These are phyloP conservation scores for Rhazya stricta DNA, from an alignment of 257 asterid genomes.

Conservation along the genomic window DNA sequence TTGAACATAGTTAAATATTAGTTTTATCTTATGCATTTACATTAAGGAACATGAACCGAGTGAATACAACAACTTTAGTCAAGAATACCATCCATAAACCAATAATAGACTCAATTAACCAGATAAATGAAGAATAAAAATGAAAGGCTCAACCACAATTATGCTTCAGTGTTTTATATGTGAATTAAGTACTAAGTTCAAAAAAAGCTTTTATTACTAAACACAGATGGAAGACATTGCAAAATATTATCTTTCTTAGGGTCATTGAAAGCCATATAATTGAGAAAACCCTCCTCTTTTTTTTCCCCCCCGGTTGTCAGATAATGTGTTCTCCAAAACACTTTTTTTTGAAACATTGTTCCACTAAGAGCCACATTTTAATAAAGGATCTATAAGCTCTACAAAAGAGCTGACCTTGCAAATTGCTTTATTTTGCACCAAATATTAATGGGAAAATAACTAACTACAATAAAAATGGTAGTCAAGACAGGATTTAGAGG, in stretches of 20 bases:
- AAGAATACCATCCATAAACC: background rate
- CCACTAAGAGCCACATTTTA: background rate
- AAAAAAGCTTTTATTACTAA: background rate
- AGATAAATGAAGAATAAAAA: background rate
- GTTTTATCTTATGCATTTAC: background rate
- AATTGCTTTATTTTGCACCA: background rate
- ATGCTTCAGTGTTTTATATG: background rate
- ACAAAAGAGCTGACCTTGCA: too few species aligned
- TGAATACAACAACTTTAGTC: background rate
- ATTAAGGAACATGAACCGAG: background rate
- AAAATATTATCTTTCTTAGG: background rate
- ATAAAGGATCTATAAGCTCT: too few species aligned
- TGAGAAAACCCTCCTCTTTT: background rate
- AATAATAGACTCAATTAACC: background rate
- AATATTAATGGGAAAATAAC: background rate
- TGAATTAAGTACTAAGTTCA: background rate
- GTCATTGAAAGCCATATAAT: background rate
- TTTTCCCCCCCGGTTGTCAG: too few species aligned
- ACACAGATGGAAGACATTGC: background rate
- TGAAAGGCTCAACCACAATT: background rate
- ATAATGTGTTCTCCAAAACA: background rate
- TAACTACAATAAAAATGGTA: too few species aligned
- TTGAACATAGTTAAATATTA: constrained; percentile 15
- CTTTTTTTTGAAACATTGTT: background rate
- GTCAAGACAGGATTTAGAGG: too few species aligned